Conservation (phyloP, 306 rosid genomes). For the Vigna trinervia region DNA sequence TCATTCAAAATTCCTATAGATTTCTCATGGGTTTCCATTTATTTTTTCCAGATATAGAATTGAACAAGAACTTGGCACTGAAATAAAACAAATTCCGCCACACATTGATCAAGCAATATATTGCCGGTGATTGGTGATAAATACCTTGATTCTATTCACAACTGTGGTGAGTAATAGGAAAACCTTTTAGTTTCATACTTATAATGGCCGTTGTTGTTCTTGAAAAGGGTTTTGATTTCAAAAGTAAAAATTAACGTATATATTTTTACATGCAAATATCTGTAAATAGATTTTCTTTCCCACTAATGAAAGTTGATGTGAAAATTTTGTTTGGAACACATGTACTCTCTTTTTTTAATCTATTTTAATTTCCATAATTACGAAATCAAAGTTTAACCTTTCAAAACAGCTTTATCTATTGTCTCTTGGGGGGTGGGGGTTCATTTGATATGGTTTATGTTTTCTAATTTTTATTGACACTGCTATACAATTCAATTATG, state of each 20-base stretch:
- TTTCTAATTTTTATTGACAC: no score
- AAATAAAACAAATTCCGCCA: constrained; percentile 96
- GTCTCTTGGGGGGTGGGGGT: no score
- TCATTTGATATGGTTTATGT: no score
- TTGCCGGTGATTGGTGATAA: constrained; percentile 71
- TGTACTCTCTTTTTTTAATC: not conserved
- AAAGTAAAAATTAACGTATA: not conserved
- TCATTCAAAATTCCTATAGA: not conserved
- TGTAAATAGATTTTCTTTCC: not conserved
- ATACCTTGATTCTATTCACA: constrained; percentile 45
- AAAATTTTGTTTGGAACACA: not conserved
- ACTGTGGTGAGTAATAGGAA: constrained; percentile 52
- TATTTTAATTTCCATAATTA: constrained; percentile 5
- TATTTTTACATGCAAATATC: not conserved
- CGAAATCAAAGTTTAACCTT: not conserved
- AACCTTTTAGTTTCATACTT: constrained; percentile 18
- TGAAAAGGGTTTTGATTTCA: not conserved
- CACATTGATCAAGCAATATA: constrained; percentile 98
- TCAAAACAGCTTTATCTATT: no score
- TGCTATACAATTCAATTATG: not conserved
- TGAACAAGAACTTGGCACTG: constrained; percentile 98
- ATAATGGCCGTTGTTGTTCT: constrained; percentile 14
- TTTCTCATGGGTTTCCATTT: constrained; percentile 29
- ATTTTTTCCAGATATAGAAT: constrained; percentile 77
- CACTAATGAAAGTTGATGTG: not conserved